Conservation (phyloP, 2,329 filamentous ascomycete species). For the Huntiella moniliformis region DNA sequence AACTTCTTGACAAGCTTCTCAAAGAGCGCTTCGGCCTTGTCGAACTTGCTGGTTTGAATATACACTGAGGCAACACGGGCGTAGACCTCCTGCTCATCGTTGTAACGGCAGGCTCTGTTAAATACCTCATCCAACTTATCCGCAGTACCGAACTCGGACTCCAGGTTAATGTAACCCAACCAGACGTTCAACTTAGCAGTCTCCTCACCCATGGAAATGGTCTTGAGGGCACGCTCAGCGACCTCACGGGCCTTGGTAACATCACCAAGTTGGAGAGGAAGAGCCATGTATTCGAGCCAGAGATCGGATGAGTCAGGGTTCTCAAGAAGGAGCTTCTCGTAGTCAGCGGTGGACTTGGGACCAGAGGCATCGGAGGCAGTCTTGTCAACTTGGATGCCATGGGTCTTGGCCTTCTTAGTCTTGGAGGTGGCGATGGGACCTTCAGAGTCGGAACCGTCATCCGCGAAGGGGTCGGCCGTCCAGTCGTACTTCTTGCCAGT, state of each 20-base stretch:
- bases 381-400: constrained; percentile 65
- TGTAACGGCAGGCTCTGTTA: constrained; percentile 82
- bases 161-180: constrained; percentile 85
- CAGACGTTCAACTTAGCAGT: constrained; percentile 88
- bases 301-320: constrained; percentile 84
- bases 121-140: constrained; percentile 72
- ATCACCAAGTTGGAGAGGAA: constrained; percentile 84
- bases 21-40: constrained; percentile 83
- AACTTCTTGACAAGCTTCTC: constrained; percentile 76
- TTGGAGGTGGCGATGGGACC: constrained; percentile 50
- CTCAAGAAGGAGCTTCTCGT: constrained; percentile 77
- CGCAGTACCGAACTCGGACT: constrained; percentile 74
- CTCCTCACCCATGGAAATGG: constrained; percentile 80
- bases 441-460: constrained; percentile 33
- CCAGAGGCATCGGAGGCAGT: constrained; percentile 86
- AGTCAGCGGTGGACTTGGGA: constrained; percentile 78
- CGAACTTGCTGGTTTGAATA: constrained; percentile 70
- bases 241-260: constrained; percentile 73
- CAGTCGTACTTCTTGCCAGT: constrained; percentile 71
- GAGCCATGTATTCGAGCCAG: constrained; percentile 98
- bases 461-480: constrained; percentile 51
- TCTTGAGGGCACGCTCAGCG: constrained; percentile 74
- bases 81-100: constrained; percentile 77
- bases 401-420: constrained; percentile 30
- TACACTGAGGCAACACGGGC: constrained; percentile 85